A percentile compares a stretch with the other conserved stretches of the same genome.
Conservation (phyloP, 78 protist genomes). For the Mastigamoeba balamuthi region DNA sequence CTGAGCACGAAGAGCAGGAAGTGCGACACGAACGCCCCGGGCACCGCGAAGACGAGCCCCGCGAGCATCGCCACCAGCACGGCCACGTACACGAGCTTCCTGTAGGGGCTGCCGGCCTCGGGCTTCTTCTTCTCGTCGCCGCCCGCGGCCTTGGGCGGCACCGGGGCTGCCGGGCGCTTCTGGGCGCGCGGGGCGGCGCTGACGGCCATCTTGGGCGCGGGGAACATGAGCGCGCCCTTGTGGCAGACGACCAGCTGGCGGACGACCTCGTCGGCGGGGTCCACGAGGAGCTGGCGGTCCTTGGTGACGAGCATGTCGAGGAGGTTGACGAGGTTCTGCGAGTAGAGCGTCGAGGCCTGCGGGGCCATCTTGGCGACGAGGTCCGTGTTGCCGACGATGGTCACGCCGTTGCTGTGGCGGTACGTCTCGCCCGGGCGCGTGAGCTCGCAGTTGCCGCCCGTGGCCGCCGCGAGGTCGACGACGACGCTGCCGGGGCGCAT, state of each 20-base stretch:
- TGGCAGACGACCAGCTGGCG: neutral
- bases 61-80: too few relatives aligned
- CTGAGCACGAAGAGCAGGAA: conserved; percentile 72
- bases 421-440: conserved; percentile 46
- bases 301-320: conserved; percentile 42
- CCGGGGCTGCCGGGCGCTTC: neutral
- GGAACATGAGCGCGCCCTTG: conserved; percentile 20
- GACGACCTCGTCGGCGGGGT: conserved; percentile 57
- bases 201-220: conserved; percentile 24
- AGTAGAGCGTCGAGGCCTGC: conserved; percentile 61
- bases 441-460: conserved; percentile 90
- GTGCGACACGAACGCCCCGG: conserved; percentile 12
- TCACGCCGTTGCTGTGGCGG: conserved; percentile 67
- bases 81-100: too few relatives aligned
- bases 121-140: too few relatives aligned
- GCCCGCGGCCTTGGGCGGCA: too few relatives aligned
- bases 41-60: too few relatives aligned
- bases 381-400: conserved; percentile 88
- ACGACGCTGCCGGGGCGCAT: conserved; percentile 86
- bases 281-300: conserved; percentile 40
- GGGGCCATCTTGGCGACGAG: conserved; percentile 82
- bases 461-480: conserved; percentile 93
- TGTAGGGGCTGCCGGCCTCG: neutral
- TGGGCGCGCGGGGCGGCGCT: too few relatives aligned
- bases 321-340: conserved; percentile 67